Conservation (phyloP, 148 eudicot species). For the Persicaria tinctoria region DNA sequence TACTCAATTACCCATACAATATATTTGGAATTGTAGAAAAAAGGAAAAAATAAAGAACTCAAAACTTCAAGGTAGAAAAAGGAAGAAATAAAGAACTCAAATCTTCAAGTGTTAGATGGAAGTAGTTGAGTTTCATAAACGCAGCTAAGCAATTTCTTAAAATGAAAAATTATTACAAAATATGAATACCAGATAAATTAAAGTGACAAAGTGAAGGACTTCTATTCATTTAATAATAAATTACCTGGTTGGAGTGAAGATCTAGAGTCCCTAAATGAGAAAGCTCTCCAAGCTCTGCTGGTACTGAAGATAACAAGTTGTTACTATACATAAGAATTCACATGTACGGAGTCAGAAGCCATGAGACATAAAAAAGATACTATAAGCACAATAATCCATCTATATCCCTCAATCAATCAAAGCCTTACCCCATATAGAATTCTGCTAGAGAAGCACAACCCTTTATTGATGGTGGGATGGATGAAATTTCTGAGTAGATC, state of each 20-base stretch:
- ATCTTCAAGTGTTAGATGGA: no score
- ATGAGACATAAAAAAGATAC: not conserved
- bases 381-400: slow-evolving; percentile 5
- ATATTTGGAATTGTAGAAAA: not conserved
- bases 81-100: no score
- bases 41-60: not conserved
- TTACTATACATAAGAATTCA: slow-evolving; percentile 38
- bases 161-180: not conserved
- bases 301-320: slow-evolving; percentile 63
- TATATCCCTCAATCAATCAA: slow-evolving; percentile 4
- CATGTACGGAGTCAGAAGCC: not conserved
- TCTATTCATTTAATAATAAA: not conserved
- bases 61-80: no score
- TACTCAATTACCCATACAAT: no score
- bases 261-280: slow-evolving; percentile 71
- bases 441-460: slow-evolving; percentile 79
- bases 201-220: not conserved
- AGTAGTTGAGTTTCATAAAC: not conserved
- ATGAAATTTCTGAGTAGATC: slow-evolving; percentile 68
- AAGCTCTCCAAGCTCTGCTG: slow-evolving; percentile 69
- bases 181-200: not conserved
- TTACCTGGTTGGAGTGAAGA: slow-evolving; percentile 92
- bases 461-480: slow-evolving; percentile 79
- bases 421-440: slow-evolving; percentile 76
- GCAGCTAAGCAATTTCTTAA: not conserved